Evolutionary conservation across 495 filamentous ascomycete species (phyloP), one percentile per base, ranked within the genome.

Genomic region (Staphylotrichum tortipilum): DNA sequence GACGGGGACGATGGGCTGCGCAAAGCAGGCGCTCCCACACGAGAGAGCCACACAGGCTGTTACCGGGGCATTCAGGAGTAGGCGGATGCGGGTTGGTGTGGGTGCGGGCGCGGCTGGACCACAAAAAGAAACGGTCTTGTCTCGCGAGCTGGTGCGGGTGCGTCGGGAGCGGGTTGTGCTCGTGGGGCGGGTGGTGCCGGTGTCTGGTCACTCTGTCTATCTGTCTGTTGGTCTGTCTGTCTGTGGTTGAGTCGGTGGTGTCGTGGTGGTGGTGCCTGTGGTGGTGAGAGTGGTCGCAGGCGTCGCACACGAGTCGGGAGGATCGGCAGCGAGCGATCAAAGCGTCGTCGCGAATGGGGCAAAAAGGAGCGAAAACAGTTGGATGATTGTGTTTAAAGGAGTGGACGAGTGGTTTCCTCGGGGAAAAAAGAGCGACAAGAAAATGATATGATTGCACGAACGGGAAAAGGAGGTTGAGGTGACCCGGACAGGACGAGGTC

Each of bases 21-120:
- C 46, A 34, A 33, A 36, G 43, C 36, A 30, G 52, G 63, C 67
- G 65, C 65, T 58, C 28, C 50, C 21, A 34, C 7, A 34, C 7
- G 14, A 8, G 31, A 41, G 50, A 69, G 67, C 66, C 63, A 63
- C 49, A 26, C 41, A 22, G 46, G 36, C 53, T 31, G 46, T 68
- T 65, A 67, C 41, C 62, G 57, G 60, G 50, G 59, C 67, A 70
- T 70, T 56, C 67, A 68, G 54, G 29, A 40, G 15, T n/a, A n/a
- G n/a, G n/a, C 30, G 39, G 33, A 44, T 34, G 36, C 18, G 29
- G 15, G 18, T 21, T 26, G 42, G 34, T 31, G 24, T n/a, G n/a
- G n/a, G n/a, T n/a, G n/a, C n/a, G n/a, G n/a, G n/a, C n/a, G n/a
- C n/a, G n/a, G n/a, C n/a, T n/a, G n/a, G n/a, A n/a, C n/a, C n/a